These are phyloP conservation scores for Decorospora gaudefroyi DNA, from an alignment of 2,329 filamentous ascomycete genomes.

Conservation along the genomic window DNA sequence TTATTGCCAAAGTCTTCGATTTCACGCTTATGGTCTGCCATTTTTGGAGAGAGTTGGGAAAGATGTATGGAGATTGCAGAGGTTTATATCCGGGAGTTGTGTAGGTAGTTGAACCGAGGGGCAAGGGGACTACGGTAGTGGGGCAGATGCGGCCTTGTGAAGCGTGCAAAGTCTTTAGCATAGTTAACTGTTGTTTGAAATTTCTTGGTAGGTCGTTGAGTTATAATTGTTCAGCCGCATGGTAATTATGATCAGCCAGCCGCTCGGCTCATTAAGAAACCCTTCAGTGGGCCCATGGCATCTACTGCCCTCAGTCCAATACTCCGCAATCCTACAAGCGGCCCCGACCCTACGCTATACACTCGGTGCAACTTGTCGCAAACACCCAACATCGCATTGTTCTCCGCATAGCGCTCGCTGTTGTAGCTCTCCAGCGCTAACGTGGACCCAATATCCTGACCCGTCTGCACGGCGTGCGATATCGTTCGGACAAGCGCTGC, in stretches of 20 bases:
- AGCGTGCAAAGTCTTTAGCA: no score
- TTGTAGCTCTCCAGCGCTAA: constrained; percentile 82
- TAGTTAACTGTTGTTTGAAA: no score
- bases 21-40: constrained; percentile 36
- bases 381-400: constrained; percentile 75
- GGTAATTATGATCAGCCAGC: constrained; percentile 48
- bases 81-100: no score
- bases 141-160: no score
- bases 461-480: constrained; percentile 75
- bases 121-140: no score
- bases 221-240: no score
- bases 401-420: constrained; percentile 77
- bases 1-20: constrained; percentile 45
- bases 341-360: constrained; percentile 79
- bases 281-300: constrained; percentile 74
- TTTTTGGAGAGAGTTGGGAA: no score
- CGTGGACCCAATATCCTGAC: constrained; percentile 81
- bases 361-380: constrained; percentile 92
- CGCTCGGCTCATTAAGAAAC: constrained; percentile 77
- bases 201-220: no score
- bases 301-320: constrained; percentile 78
- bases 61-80: no score
- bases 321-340: constrained; percentile 78
- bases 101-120: no score
- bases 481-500: constrained; percentile 76